Evolutionary conservation across 2,329 filamentous ascomycete genomes (phyloP), one percentile per base, ranked within the genome.

Genomic region (Neofusicoccum sp.): DNA sequence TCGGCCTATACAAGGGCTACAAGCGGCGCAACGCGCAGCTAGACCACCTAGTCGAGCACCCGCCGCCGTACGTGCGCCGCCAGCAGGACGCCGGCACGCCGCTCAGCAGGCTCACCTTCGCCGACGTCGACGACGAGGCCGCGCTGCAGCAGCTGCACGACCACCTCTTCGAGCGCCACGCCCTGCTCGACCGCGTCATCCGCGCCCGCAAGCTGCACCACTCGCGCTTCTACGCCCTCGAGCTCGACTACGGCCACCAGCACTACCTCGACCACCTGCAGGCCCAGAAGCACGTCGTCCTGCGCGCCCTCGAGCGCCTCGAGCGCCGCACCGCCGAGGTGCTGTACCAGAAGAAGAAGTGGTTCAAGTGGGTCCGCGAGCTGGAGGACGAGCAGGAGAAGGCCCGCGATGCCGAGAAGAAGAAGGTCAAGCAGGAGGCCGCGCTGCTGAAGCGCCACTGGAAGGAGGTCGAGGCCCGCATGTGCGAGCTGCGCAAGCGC

Each of bases 341-440:
- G 8, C 71, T 82, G 48, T 81, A 81, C 66, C 70, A 77, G 63
- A 75, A 79, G 63, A 76, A 81, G 67, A 78, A 81, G 64, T 83
- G 81, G 81, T 82, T 77, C 66, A 70, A 73, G n/a, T 83, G 81
- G 81, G 74, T 82, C 5, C 72, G 76, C 12, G 66, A 79, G 61
- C 76, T 74, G 37, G 80, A 83, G 66, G 73, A 79, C 14, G 73
- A 78, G 33, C 80, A 83, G 69, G 81, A 83, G 60, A 69, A 70
- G 29, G 74, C 69, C 4, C 77, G 79, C 33, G 80, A 83, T 48
- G 81, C 78, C 48, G 82, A 83, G 67, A 78, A 78, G 49, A 80
- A 79, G 70, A 83, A 82, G 66, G 73, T 82, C 58, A 82, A 82
- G 67, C 72, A 77, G 39, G 81, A 84, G 66, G 78, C 80, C 3